Percentiles rank a stretch among this genome's conserved stretches.
These are phyloP conservation scores for Debaryomyces castellii DNA, from an alignment of 805 yeast species.

Conservation along the genomic window DNA sequence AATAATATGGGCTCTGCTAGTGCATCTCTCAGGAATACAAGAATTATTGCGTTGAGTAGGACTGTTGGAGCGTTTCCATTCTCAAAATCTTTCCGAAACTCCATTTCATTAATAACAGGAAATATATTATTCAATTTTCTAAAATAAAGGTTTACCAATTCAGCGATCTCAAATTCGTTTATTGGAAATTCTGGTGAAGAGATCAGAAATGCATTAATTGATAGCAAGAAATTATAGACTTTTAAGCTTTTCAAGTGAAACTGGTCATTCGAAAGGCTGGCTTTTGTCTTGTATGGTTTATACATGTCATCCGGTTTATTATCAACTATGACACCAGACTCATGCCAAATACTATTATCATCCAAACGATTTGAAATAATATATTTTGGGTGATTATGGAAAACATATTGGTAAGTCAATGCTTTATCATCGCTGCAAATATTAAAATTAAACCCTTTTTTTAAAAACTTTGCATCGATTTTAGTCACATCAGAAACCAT, in stretches of 20 bases:
- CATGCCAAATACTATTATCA: slow-evolving; percentile 23
- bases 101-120: slow-evolving; percentile 27
- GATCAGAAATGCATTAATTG: slow-evolving; percentile 32
- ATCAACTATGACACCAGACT: slow-evolving; percentile 23
- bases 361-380: slow-evolving; percentile 17
- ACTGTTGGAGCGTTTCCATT: slow-evolving; percentile 18
- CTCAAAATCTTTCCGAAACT: slow-evolving; percentile 28
- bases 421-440: slow-evolving; percentile 17
- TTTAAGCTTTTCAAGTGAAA: slow-evolving; percentile 12
- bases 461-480: slow-evolving; percentile 13
- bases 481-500: not conserved
- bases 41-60: slow-evolving; percentile 24
- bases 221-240: slow-evolving; percentile 16
- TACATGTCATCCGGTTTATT: slow-evolving; percentile 6
- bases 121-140: slow-evolving; percentile 31
- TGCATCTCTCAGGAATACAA: slow-evolving; percentile 27
- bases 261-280: slow-evolving; percentile 6
- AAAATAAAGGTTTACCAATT: slow-evolving; percentile 27
- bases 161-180: slow-evolving; percentile 14
- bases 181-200: slow-evolving; percentile 21
- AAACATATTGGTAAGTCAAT: slow-evolving; percentile 21
- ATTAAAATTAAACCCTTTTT: slow-evolving; percentile 23
- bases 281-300: slow-evolving; percentile 4
- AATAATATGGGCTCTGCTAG: slow-evolving; percentile 24
- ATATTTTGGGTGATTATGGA: slow-evolving; percentile 26